phyloP scores from a whole-genome alignment of 768 basidiomycete species.

The Udeniomyces megalosporus region DNA sequence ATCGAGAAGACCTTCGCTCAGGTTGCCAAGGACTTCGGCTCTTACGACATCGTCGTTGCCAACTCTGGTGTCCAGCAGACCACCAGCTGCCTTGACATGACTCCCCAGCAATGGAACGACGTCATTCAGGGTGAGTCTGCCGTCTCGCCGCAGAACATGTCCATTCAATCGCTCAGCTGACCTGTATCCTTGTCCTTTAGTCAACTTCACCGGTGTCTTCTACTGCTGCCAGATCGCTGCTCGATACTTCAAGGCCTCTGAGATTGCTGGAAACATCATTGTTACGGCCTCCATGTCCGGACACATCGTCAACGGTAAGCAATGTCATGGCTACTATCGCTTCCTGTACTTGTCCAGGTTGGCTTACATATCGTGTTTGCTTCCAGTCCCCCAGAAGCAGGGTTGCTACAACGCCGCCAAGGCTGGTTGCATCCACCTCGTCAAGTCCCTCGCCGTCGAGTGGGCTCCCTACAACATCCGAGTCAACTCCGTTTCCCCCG shows the following conservation, averaged over 20 bases:
- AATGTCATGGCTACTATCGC: too few species aligned
- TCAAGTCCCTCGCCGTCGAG: constrained; percentile 16
- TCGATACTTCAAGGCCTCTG: constrained; percentile 4
- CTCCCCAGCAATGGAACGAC: background rate
- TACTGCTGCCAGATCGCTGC: constrained; percentile 12
- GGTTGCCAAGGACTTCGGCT: constrained; percentile 10
- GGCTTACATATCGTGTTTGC: too few species aligned
- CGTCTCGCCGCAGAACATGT: too few species aligned
- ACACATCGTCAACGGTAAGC: background rate
- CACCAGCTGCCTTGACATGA: constrained; percentile 5
- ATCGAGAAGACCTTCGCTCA: constrained; percentile 4
- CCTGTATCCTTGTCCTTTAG: too few species aligned
- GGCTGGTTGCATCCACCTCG: constrained; percentile 16
- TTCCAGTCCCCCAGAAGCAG: background rate
- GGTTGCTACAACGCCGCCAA: constrained; percentile 14
- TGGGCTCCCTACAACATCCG: constrained; percentile 7
- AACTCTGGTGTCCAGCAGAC: constrained; percentile 18
- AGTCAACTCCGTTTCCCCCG: constrained; percentile 15
- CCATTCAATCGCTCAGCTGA: too few species aligned
- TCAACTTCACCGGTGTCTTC: constrained; percentile 15
- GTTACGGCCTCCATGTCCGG: constrained; percentile 13
- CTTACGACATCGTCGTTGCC: constrained; percentile 14
- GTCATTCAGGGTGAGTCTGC: too few species aligned
- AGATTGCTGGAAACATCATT: constrained; percentile 11
- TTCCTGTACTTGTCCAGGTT: too few species aligned